Base-by-base conservation (phyloP, 176 grass and related monocot species). In the Musa beccarii region DNA sequence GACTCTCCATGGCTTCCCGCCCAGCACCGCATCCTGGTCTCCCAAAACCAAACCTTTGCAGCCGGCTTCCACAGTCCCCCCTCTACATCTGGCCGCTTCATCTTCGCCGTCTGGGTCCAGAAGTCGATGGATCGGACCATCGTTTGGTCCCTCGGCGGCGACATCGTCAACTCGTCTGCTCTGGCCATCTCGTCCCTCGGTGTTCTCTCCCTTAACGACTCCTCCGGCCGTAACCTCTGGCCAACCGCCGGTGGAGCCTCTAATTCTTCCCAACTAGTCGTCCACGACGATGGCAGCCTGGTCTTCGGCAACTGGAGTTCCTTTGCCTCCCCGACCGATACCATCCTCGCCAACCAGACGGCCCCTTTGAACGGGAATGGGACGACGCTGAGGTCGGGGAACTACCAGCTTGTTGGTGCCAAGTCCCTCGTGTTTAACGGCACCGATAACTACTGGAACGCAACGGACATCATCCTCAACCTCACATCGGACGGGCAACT, bases 21-120 rank as follows among this genome's bases (percentile, higher is more conserved):
- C 2, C 53, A 23, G 17, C 59, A 70, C 80, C 83, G 76, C 63
- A 64, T 15, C 73, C 93, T 96, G 74, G 76, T 85, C 65, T 92
- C 93, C 2, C 13, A 2, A 0, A 70, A 51, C 0, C 1, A 3
- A 24, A 66, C 22, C 80, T 92, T 92, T 76, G 83, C 81, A 49
- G 92, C 92, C 72, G 92, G 92, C 3, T 93, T 93, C 85, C 0
- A 51, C 72, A 24, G 2, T 19, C 24, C 67, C 15, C 0, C 9
- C 17, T 57, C 81, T 1, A 12, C 26, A 0, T 0, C 17, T 14
- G 15, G 2, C 23, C 75, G 5, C 10, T 92, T 50, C 80, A 59
- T 66, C 53, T 96, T 96, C 74, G 78, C 87, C 68, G 83, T 92
- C 57, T 92, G 89, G 93, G 83, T 96, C 28, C 62, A 61, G 10